phyloP scores from a whole-genome alignment of 148 eudicot genomes.

The Silene uniflora region DNA sequence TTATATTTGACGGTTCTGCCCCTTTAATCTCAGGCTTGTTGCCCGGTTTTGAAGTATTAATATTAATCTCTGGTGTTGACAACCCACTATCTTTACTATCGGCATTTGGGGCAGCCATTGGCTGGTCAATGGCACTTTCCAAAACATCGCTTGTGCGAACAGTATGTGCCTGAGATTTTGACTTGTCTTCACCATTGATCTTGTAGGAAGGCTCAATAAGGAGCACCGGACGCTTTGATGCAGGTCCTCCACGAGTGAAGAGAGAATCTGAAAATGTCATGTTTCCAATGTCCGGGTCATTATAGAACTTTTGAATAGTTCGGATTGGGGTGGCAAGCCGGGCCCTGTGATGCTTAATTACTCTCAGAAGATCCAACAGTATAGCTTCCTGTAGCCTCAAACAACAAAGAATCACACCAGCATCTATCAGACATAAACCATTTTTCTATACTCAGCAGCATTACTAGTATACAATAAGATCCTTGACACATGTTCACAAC shows the following conservation, averaged over 20 bases:
- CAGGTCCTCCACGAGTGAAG: slow-evolving; percentile 43
- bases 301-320: slow-evolving; percentile 63
- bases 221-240: slow-evolving; percentile 55
- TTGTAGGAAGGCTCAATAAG: slow-evolving; percentile 74
- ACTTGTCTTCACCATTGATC: slow-evolving; percentile 72
- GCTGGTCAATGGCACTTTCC: slow-evolving; percentile 22
- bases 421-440: neutral
- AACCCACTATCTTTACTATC: slow-evolving; percentile 37
- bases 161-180: slow-evolving; percentile 51
- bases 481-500: neutral
- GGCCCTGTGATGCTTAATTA: slow-evolving; percentile 78
- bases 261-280: slow-evolving; percentile 57
- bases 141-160: slow-evolving; percentile 41
- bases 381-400: slow-evolving; percentile 65
- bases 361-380: slow-evolving; percentile 81
- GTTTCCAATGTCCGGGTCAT: slow-evolving; percentile 59
- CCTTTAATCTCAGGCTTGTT: slow-evolving; percentile 30
- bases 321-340: slow-evolving; percentile 94
- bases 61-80: slow-evolving; percentile 33
- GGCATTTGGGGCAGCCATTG: slow-evolving; percentile 19
- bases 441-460: neutral
- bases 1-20: slow-evolving; percentile 34
- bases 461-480: neutral
- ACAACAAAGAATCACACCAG: neutral
- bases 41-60: slow-evolving; percentile 32